Evolutionary conservation across 805 yeast species (phyloP), one percentile per base, ranked within the genome.

Genomic region (Spencermartinsiella europaea): DNA sequence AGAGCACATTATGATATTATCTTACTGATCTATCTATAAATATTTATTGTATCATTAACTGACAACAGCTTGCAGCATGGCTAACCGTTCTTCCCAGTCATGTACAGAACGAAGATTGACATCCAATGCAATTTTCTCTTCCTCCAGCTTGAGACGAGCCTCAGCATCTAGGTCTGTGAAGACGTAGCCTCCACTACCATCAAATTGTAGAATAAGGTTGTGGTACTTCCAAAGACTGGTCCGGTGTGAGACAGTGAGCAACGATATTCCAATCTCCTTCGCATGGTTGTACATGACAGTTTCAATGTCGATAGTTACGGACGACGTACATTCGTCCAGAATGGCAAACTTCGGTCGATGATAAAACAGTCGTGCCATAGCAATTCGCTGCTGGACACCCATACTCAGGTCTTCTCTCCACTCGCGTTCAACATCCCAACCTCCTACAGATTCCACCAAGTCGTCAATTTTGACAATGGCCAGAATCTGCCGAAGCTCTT

Each of bases 141-240:
- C 83, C 58, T 88, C 96, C 57, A 85, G 76, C 46, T 74, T 67
- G 50, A 90, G 73, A 56, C 96, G 75, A 63, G 77, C 74, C 25
- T 75, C 74, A 3, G 96, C 90, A 64, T 89, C 80, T 45, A 90
- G 76, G 52, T 74, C 74, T 3, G 73, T 71, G 61, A 79, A 79
- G 16, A 73, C 62, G 58, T 82, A 85, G 5, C 80, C 79, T 2
- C 91, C 91, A 58, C 79, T 77, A n/a, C 95, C 95, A 59, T 84
- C 90, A 60, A 90, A 87, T 63, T 88, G 89, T 53, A 90, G 71
- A 47, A 90, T 76, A 56, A 79, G 76, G 51, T 83, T 77, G 65
- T 90, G 98, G 71, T 87, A 90, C 63, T 85, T 85, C 96, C 96
- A 90, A 52, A 90, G 69, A 4, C 95, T 86, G 2, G 95, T 83